A percentile compares a stretch with the other conserved stretches of the same genome.
Conservation (phyloP, 148 eudicot species). For the Limonium bicolor region DNA sequence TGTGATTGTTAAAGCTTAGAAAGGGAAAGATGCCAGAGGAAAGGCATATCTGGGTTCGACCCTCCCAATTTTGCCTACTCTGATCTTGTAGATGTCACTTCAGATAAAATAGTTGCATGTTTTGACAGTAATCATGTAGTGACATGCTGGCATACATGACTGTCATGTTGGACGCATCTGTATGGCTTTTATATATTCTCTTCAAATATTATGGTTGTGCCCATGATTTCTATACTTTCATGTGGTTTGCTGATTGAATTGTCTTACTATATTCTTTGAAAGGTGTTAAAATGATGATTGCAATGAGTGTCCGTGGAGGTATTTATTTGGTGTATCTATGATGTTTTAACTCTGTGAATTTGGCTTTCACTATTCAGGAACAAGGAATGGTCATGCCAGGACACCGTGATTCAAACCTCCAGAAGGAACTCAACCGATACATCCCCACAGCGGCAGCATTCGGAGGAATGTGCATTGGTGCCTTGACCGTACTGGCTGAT, state of each 20-base stretch:
- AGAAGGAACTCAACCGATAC: constrained; percentile 82
- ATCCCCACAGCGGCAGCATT: constrained; percentile 84
- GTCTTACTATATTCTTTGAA: neutral
- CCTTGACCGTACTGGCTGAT: constrained; percentile 72
- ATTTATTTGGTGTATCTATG: neutral
- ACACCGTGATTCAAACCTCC: constrained; percentile 63
- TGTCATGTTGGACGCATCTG: too few species aligned
- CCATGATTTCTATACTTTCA: too few species aligned
- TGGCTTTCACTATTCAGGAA: constrained; percentile 24
- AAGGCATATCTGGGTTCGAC: neutral
- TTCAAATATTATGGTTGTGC: too few species aligned
- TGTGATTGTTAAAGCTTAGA: neutral
- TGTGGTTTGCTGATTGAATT: neutral
- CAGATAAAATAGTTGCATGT: neutral
- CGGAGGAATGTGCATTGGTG: constrained; percentile 86
- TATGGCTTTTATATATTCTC: neutral
- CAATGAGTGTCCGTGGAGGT: neutral
- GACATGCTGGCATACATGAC: too few species aligned
- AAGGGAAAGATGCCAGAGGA: neutral
- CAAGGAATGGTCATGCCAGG: constrained; percentile 98
- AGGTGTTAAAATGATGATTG: neutral
- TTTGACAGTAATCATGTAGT: too few species aligned
- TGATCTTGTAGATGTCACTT: neutral
- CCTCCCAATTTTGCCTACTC: too few species aligned
- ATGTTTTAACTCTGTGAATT: neutral